phyloP scores from a whole-genome alignment of 371 early-diverging fungal species.

The Mucor lusitanicus region DNA sequence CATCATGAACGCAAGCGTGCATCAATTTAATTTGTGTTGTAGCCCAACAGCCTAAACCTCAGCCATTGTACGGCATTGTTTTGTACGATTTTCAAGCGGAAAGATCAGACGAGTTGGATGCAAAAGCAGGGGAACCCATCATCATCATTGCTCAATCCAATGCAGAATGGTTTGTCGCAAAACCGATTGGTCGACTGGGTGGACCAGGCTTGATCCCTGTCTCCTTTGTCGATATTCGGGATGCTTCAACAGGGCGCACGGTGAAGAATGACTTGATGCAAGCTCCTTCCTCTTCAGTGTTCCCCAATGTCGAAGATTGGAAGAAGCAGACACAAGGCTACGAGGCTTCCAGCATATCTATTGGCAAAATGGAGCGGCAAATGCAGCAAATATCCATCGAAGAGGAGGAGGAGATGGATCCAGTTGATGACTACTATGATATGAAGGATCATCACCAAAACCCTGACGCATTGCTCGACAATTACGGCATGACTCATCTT shows the following conservation, averaged over 20 bases:
- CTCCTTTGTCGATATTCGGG: constrained; percentile 69
- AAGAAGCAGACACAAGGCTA: constrained; percentile 67
- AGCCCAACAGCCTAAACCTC: constrained; percentile 6
- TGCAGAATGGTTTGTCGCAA: constrained; percentile 80
- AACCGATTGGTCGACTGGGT: constrained; percentile 62
- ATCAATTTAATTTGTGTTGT: not conserved
- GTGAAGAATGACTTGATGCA: constrained; percentile 45
- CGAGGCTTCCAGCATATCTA: constrained; percentile 58
- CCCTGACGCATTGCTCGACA: constrained; percentile 11
- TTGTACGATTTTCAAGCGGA: constrained; percentile 75
- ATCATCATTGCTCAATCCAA: constrained; percentile 77
- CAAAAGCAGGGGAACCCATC: constrained; percentile 66
- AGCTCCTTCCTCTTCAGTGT: constrained; percentile 46
- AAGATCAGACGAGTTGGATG: constrained; percentile 70
- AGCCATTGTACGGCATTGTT: constrained; percentile 61
- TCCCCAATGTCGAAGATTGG: constrained; percentile 78
- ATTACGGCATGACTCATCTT: constrained; percentile 25
- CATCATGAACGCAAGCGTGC: not conserved
- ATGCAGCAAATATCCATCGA: constrained; percentile 21
- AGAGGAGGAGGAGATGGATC: constrained; percentile 20
- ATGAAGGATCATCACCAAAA: constrained; percentile 12
- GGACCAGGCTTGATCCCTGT: constrained; percentile 78
- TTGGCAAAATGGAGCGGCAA: constrained; percentile 41
- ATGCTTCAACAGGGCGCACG: constrained; percentile 36
- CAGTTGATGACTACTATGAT: constrained; percentile 18